Percentiles rank a stretch among this genome's conserved stretches.
phyloP scores from a whole-genome alignment of 225 moss, liverwort and hornwort genomes.

The Rhytidiadelphus loreus region DNA sequence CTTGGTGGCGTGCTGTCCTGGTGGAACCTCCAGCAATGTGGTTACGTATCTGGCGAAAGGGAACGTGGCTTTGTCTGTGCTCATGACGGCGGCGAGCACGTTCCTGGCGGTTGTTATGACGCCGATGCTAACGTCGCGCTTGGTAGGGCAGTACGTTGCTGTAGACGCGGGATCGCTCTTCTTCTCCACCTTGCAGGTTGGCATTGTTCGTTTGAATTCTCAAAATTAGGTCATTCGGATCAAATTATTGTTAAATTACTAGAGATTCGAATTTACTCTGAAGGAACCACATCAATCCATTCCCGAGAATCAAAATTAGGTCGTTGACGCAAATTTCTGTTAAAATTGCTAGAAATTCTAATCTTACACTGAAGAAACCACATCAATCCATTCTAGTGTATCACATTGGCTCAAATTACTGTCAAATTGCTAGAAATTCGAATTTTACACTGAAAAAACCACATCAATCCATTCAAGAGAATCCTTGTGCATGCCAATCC shows the following conservation, averaged over 20 bases:
- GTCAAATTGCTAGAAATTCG: not conserved
- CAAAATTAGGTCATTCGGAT: not conserved
- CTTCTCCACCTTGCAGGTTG: constrained; percentile 79
- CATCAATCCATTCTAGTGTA: not conserved
- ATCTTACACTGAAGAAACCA: not conserved
- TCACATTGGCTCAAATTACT: not conserved
- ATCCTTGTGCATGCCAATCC: not conserved
- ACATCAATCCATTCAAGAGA: not conserved
- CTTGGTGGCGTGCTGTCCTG: constrained; percentile 85
- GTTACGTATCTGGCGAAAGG: constrained; percentile 47
- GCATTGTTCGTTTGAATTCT: not conserved
- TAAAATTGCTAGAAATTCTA: not conserved
- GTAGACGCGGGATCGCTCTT: constrained; percentile 75
- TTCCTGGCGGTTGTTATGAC: constrained; percentile 78
- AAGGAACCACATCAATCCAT: not conserved
- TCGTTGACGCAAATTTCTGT: not conserved
- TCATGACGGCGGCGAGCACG: constrained; percentile 94
- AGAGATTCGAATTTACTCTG: not conserved
- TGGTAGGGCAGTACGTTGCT: constrained; percentile 77
- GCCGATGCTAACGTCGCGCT: constrained; percentile 59
- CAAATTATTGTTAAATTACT: not conserved
- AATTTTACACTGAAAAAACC: not conserved
- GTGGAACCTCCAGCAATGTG: constrained; percentile 64
- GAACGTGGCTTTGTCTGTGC: constrained; percentile 82
- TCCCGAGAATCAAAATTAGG: not conserved